These are phyloP conservation scores for Halophytophthora batemanensis DNA, from an alignment of 352 stramenopile species.

Conservation along the genomic window DNA sequence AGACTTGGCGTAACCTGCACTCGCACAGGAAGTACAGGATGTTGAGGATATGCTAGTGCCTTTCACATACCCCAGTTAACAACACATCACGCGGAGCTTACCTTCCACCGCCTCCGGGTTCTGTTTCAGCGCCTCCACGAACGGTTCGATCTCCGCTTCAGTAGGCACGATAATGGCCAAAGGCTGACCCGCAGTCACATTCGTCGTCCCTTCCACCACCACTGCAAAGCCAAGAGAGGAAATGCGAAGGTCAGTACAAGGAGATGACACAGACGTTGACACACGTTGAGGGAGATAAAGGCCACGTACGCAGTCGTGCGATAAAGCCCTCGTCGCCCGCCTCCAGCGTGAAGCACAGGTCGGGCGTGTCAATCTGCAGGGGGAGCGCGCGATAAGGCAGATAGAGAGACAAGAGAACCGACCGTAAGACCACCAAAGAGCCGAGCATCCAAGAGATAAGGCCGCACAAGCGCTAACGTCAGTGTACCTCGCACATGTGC, in stretches of 20 bases:
- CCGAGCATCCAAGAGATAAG: neutral
- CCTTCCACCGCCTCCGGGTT: slow-evolving; percentile 68
- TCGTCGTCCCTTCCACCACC: slow-evolving; percentile 48
- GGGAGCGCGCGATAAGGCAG: too few species aligned
- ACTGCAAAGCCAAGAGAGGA: slow-evolving; percentile 34
- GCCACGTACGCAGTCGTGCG: slow-evolving; percentile 60
- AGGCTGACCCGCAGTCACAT: slow-evolving; percentile 63
- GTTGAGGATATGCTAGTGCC: neutral
- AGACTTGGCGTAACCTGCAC: slow-evolving; percentile 35
- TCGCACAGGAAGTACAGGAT: neutral
- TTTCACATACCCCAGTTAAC: neutral
- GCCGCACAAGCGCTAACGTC: neutral
- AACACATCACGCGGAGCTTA: slow-evolving; percentile 4
- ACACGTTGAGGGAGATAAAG: neutral
- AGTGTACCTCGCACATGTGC: slow-evolving; percentile 72
- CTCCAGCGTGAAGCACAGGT: slow-evolving; percentile 79
- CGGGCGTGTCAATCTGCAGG: slow-evolving; percentile 76
- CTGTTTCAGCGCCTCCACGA: slow-evolving; percentile 49
- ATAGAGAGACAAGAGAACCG: neutral
- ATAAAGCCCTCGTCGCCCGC: slow-evolving; percentile 78
- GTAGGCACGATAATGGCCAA: slow-evolving; percentile 76
- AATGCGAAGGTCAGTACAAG: slow-evolving; percentile 1
- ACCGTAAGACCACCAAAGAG: neutral
- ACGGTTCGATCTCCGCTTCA: slow-evolving; percentile 57
- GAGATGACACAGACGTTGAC: too few species aligned